A percentile compares a stretch with the other conserved stretches of the same genome.
phyloP scores from a whole-genome alignment of 2,329 filamentous ascomycete species.

The Phaeophleospora eucalypticola region DNA sequence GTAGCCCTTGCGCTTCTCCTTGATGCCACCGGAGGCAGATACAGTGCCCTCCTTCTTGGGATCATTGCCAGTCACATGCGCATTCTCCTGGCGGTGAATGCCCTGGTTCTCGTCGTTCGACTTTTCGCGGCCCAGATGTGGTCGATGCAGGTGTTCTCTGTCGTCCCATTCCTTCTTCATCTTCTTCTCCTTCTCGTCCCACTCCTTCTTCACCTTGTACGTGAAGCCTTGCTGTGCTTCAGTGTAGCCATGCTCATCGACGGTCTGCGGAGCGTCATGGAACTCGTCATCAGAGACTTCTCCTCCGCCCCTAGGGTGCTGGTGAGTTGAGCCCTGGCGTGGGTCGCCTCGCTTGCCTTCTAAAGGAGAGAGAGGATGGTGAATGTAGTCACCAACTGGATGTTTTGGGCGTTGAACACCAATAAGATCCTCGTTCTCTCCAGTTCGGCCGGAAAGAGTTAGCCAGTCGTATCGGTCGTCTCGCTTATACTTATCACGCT shows the following conservation, averaged over 20 bases:
- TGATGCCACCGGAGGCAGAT: slow-evolving; percentile 31
- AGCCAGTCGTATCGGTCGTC: slow-evolving; percentile 82
- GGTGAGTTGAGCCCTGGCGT: slow-evolving; percentile 36
- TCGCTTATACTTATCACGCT: slow-evolving; percentile 96
- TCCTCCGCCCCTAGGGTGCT: slow-evolving; percentile 12
- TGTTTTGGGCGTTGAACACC: slow-evolving; percentile 85
- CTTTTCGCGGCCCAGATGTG: slow-evolving; percentile 6
- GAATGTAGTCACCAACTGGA: slow-evolving; percentile 80
- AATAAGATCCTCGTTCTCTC: slow-evolving; percentile 76
- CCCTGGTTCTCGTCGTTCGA: neutral
- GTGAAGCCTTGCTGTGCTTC: slow-evolving; percentile 27
- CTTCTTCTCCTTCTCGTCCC: slow-evolving; percentile 19
- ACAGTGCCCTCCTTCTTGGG: slow-evolving; percentile 30
- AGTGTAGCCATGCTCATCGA: slow-evolving; percentile 33
- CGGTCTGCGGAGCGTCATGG: slow-evolving; percentile 25
- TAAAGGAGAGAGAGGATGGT: slow-evolving; percentile 71
- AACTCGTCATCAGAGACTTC: slow-evolving; percentile 22
- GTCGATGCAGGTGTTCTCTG: slow-evolving; percentile 4
- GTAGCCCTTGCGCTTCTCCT: slow-evolving; percentile 29
- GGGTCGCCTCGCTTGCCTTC: slow-evolving; percentile 56
- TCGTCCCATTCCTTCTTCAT: slow-evolving; percentile 16
- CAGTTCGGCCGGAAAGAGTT: slow-evolving; percentile 68
- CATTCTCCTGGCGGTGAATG: slow-evolving; percentile 27
- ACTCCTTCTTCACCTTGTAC: slow-evolving; percentile 27
- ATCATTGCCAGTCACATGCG: slow-evolving; percentile 32